A percentile compares a stretch with the other conserved stretches of the same genome.
Evolutionary conservation across 2,329 filamentous ascomycete genomes (phyloP).

Genomic region (Talaromyces marneffei): DNA sequence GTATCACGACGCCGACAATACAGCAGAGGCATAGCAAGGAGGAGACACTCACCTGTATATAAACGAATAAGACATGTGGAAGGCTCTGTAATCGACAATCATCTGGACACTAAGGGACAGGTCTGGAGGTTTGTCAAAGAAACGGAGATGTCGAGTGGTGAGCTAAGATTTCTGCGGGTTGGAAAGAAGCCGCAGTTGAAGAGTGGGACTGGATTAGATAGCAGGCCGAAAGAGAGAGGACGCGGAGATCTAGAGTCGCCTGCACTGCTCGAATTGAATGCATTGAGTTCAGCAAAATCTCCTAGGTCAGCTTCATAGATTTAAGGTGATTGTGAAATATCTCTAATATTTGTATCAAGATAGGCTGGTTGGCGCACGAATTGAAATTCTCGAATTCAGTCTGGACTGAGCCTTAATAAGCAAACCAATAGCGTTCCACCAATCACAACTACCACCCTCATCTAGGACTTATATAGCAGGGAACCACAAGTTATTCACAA

Average conservation of each 20-base stretch:
- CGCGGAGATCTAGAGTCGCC: neutral
- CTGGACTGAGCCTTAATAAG: neutral
- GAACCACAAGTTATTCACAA: neutral
- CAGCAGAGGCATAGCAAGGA: neutral
- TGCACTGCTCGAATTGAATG: neutral
- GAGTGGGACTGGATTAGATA: constrained; percentile 5
- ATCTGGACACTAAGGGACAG: neutral
- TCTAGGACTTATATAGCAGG: neutral
- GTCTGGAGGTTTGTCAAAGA: neutral
- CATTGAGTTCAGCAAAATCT: neutral
- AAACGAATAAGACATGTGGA: constrained; percentile 5
- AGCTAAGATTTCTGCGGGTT: constrained; percentile 8
- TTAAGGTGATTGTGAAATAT: neutral
- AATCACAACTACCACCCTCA: neutral
- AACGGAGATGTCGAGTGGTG: neutral
- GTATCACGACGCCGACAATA: neutral
- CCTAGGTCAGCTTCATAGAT: neutral
- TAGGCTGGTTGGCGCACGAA: neutral
- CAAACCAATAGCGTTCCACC: neutral
- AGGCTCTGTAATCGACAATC: neutral
- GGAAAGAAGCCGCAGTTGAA: constrained; percentile 9
- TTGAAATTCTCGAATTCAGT: neutral
- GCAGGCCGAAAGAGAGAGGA: neutral
- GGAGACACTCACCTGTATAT: neutral
- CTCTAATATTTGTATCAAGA: neutral